These are phyloP conservation scores for Yarrowia sp. DNA, from an alignment of 805 yeast species.

Conservation along the genomic window DNA sequence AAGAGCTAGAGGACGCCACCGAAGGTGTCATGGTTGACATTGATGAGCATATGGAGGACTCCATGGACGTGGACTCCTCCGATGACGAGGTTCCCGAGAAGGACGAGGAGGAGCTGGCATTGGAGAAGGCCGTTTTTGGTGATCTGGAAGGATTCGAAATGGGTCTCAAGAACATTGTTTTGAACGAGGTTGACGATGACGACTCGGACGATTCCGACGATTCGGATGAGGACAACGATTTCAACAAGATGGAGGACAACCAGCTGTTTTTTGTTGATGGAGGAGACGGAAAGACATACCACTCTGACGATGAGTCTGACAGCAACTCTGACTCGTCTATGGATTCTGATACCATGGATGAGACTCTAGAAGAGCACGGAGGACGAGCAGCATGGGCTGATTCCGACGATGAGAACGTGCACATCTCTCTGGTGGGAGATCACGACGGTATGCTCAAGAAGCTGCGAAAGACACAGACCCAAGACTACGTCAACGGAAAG, in stretches of 20 bases:
- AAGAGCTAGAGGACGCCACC: slow-evolving; percentile 25
- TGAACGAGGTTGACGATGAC: slow-evolving; percentile 39
- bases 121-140: slow-evolving; percentile 88
- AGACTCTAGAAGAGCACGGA: slow-evolving; percentile 37
- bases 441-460: slow-evolving; percentile 61
- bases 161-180: slow-evolving; percentile 60
- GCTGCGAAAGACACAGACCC: slow-evolving; percentile 60
- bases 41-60: slow-evolving; percentile 25
- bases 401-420: slow-evolving; percentile 80
- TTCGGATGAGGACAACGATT: slow-evolving; percentile 40
- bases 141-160: slow-evolving; percentile 71
- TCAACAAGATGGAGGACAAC: slow-evolving; percentile 46
- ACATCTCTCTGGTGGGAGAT: slow-evolving; percentile 53
- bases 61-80: slow-evolving; percentile 27
- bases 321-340: slow-evolving; percentile 41
- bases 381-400: slow-evolving; percentile 74
- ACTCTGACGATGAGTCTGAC: slow-evolving; percentile 37
- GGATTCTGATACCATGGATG: slow-evolving; percentile 42
- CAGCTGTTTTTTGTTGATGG: slow-evolving; percentile 56
- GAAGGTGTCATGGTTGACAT: slow-evolving; percentile 21
- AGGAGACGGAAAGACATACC: slow-evolving; percentile 23
- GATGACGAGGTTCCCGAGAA: slow-evolving; percentile 56
- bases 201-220: slow-evolving; percentile 38
- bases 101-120: slow-evolving; percentile 74
- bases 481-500: slow-evolving; percentile 53